Percentiles rank a stretch among this genome's conserved stretches.
Evolutionary conservation across 2,329 filamentous ascomycete genomes (phyloP).

Genomic region (Fusarium pseudoanthophilum): DNA sequence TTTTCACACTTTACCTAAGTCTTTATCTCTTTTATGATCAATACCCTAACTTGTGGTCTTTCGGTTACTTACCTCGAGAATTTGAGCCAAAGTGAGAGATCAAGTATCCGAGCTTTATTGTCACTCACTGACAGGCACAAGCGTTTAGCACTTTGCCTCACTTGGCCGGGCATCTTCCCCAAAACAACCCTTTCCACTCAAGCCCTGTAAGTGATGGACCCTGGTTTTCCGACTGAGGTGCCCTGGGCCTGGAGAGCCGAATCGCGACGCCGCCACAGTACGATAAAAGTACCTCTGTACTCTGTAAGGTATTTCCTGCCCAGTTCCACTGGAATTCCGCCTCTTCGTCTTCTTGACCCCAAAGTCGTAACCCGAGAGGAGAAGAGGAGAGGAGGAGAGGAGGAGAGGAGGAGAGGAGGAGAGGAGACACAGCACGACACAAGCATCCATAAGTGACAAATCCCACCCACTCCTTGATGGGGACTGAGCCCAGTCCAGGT

Average conservation of each 20-base stretch:
- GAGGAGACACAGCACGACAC: neutral
- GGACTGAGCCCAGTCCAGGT: neutral
- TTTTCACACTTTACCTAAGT: neutral
- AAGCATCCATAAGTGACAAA: conserved; percentile 25
- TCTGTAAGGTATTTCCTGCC: conserved; percentile 4
- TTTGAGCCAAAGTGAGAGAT: neutral
- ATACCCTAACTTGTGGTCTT: neutral
- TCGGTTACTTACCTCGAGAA: neutral
- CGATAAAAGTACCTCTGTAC: conserved; percentile 4
- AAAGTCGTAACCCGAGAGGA: conserved; percentile 33
- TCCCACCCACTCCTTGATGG: conserved; percentile 28
- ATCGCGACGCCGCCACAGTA: conserved; percentile 31
- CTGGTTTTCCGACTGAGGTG: conserved; percentile 30
- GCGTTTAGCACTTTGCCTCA: conserved; percentile 22
- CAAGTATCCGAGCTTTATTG: neutral
- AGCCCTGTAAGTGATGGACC: conserved; percentile 23
- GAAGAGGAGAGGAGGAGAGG: conserved; percentile 3
- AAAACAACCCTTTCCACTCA: conserved; percentile 10
- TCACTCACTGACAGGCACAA: neutral
- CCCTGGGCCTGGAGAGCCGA: conserved; percentile 20
- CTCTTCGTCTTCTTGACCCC: conserved; percentile 27
- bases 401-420: neutral
- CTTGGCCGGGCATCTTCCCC: conserved; percentile 19
- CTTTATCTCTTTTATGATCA: neutral
- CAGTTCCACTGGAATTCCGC: conserved; percentile 32